Base-by-base conservation (phyloP, 1,139 yeast genomes). In the Debaryomycetaceae sp. region DNA sequence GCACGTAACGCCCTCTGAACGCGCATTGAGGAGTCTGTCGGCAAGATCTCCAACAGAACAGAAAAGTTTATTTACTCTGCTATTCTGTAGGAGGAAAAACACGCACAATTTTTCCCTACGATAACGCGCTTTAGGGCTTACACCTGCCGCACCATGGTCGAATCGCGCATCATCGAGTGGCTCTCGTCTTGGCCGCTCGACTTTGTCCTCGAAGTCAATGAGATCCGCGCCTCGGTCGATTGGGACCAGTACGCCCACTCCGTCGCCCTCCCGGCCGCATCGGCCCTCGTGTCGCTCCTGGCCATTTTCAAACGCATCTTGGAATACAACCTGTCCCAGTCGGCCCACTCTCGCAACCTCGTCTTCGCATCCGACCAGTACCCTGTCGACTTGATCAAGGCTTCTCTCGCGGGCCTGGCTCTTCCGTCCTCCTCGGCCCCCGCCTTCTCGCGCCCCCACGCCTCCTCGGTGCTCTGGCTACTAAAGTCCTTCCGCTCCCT, bases 111-210 rank as follows among this genome's bases (percentile, higher is more conserved):
- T n/a, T n/a, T n/a, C n/a, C n/a, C n/a, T n/a, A n/a, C n/a, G n/a
- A n/a, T n/a, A n/a, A n/a, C n/a, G n/a, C n/a, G n/a, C n/a, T n/a
- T n/a, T n/a, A n/a, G n/a, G n/a, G n/a, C n/a, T 10, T 18, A 18
- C 10, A 6, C 20, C 20, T 18, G 20, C 20, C 10, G 8, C 20
- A 18, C 20, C 20, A 18, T 18, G 20, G 6, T 10, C 8, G 20
- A 35, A 16, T 44, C 39, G 36, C 55, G 71, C 21, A 37, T 68
- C 15, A 32, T 55, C 28, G 57, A 69, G 16, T 52, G 54, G 35
- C 35, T 73, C 19, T 53, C 53, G 34, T 51, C 69, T n/a, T 65
- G 67, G 29, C 85, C 85, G 0, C 60, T 72, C 34, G 87, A 78
- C 43, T 38, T 68, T 22, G 58, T 64, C 30, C 55, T 77, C 4